These are phyloP conservation scores for Baorangia bicolor DNA, from an alignment of 768 basidiomycete species.

Conservation along the genomic window DNA sequence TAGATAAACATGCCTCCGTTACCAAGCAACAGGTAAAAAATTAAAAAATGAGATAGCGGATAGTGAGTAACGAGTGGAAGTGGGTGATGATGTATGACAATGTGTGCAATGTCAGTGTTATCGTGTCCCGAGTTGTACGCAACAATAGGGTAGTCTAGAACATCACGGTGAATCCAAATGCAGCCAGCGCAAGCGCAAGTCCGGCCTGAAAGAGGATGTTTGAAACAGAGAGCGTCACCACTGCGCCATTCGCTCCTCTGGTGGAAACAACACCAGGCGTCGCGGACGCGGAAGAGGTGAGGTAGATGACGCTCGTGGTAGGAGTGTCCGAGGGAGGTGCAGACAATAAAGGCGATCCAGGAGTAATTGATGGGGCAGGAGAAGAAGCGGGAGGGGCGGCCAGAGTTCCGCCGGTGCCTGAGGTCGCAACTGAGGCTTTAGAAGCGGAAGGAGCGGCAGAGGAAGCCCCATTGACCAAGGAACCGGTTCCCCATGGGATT, in stretches of 20 bases:
- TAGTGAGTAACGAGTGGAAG: not conserved
- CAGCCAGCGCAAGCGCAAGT: constrained; percentile 20
- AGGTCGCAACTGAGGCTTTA: not conserved
- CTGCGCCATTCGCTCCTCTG: constrained; percentile 9
- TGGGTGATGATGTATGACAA: not conserved
- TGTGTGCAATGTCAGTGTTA: not conserved
- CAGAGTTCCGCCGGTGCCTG: constrained; percentile 1
- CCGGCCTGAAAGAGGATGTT: constrained; percentile 13
- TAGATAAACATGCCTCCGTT: not conserved
- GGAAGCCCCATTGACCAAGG: constrained; percentile 46
- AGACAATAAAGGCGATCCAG: not conserved
- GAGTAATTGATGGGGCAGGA: constrained; percentile 2
- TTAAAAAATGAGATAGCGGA: not conserved
- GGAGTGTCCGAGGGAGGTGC: not conserved
- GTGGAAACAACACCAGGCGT: not conserved
- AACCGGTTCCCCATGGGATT: constrained; percentile 69
- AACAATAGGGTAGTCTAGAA: constrained; percentile 11
- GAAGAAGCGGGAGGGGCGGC: not conserved
- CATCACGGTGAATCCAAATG: constrained; percentile 15
- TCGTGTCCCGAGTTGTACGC: not conserved
- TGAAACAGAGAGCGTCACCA: not conserved
- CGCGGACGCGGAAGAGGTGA: not conserved
- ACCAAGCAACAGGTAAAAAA: not conserved
- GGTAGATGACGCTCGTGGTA: not conserved
- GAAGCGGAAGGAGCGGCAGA: constrained; percentile 29